Evolutionary conservation across 2,329 filamentous ascomycete genomes (phyloP).

Genomic region (Lomentospora prolificans): DNA sequence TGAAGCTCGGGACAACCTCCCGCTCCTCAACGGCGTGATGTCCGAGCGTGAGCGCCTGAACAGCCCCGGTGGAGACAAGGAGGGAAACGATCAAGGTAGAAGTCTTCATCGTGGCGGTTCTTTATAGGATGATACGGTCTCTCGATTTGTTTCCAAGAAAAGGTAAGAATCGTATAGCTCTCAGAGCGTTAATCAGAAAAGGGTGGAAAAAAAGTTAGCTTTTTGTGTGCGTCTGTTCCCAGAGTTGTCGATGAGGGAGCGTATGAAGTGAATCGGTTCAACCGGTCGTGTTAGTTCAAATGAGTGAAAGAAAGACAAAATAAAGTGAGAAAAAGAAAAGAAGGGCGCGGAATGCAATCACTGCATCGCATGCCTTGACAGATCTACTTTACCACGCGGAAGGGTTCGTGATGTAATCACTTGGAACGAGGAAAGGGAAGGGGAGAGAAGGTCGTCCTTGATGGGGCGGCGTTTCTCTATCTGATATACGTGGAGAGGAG

Average conservation of each 20-base stretch:
- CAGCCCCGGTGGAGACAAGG: not conserved
- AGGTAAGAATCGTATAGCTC: not conserved
- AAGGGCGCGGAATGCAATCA: not conserved
- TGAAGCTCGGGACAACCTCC: not conserved
- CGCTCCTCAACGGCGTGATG: not conserved
- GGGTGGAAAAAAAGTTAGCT: not conserved
- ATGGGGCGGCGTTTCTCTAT: not conserved
- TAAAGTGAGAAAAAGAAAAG: not conserved
- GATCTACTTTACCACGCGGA: not conserved
- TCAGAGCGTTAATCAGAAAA: not conserved
- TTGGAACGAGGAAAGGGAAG: not conserved
- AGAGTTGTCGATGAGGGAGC: not conserved
- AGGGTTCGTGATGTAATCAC: slow-evolving; percentile 1
- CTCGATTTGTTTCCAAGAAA: not conserved
- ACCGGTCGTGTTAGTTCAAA: not conserved
- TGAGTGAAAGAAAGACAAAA: not conserved
- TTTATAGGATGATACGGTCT: not conserved
- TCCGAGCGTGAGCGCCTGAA: not conserved
- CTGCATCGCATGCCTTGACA: not conserved
- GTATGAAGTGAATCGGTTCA: slow-evolving; percentile 2
- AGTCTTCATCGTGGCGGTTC: not conserved
- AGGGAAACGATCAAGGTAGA: slow-evolving; percentile 1
- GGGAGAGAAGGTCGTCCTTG: not conserved
- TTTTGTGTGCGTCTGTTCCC: not conserved
- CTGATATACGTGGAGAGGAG: not conserved